phyloP scores from a whole-genome alignment of 805 yeast species.

The Torulaspora maleeae region DNA sequence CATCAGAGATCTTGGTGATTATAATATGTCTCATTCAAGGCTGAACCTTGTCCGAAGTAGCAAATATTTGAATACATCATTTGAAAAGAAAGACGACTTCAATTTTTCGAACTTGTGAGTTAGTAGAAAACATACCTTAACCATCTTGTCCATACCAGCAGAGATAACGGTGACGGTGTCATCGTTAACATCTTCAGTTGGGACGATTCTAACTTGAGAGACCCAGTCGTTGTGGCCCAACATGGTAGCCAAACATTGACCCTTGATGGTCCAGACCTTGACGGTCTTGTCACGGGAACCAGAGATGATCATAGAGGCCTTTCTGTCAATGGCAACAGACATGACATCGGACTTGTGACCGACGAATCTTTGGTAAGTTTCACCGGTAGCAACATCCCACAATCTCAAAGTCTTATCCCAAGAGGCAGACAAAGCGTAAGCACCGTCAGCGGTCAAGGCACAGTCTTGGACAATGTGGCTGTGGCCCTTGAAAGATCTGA shows the following conservation, averaged over 20 bases:
- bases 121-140: conserved; percentile 77
- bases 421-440: conserved; percentile 96
- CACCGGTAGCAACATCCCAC: conserved; percentile 96
- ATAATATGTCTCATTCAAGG: conserved; percentile 88
- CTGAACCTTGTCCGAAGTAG: conserved; percentile 91
- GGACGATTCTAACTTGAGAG: conserved; percentile 95
- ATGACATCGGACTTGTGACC: conserved; percentile 98
- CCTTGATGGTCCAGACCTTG: conserved; percentile 98
- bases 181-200: conserved; percentile 47
- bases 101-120: not conserved
- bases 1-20: conserved; percentile 99
- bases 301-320: conserved; percentile 96
- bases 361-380: conserved; percentile 87
- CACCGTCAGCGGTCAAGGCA: conserved; percentile 96
- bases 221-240: conserved; percentile 99
- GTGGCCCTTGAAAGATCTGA: conserved; percentile 96
- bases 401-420: conserved; percentile 99
- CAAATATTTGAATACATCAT: conserved; percentile 88
- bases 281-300: conserved; percentile 99
- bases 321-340: conserved; percentile 93
- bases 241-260: conserved; percentile 92
- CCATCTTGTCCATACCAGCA: conserved; percentile 98
- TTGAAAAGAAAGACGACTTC: conserved; percentile 26
- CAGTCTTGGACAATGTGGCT: conserved; percentile 98
- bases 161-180: conserved; percentile 75